These are phyloP conservation scores for Nothophoma quercina DNA, from an alignment of 2,329 filamentous ascomycete species.

Conservation along the genomic window DNA sequence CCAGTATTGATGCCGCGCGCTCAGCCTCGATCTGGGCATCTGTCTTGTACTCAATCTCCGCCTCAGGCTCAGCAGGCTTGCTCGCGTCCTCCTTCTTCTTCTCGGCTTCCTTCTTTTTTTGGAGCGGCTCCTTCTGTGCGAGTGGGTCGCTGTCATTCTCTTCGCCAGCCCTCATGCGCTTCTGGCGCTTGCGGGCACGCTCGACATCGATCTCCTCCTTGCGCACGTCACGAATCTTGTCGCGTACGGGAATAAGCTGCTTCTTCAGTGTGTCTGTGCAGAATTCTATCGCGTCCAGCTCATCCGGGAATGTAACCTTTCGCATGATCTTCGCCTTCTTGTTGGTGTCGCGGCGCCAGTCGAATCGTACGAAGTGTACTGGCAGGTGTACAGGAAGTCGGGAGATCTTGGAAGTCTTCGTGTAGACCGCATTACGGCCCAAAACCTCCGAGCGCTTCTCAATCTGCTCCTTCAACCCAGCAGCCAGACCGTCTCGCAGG, in stretches of 20 bases:
- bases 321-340: slow-evolving; percentile 99
- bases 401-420: slow-evolving; percentile 88
- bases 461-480: slow-evolving; percentile 83
- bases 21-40: slow-evolving; percentile 93
- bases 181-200: slow-evolving; percentile 89
- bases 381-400: slow-evolving; percentile 94
- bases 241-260: slow-evolving; percentile 86
- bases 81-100: slow-evolving; percentile 63
- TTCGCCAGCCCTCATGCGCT: slow-evolving; percentile 67
- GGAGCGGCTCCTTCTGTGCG: slow-evolving; percentile 56
- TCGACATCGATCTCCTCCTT: slow-evolving; percentile 96
- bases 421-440: slow-evolving; percentile 81
- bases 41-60: slow-evolving; percentile 81
- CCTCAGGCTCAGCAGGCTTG: slow-evolving; percentile 64
- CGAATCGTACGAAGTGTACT: slow-evolving; percentile 97
- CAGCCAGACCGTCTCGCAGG: slow-evolving; percentile 83
- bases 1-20: slow-evolving; percentile 74
- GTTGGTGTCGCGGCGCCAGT: slow-evolving; percentile 93
- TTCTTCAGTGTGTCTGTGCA: slow-evolving; percentile 89
- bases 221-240: slow-evolving; percentile 92
- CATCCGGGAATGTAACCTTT: slow-evolving; percentile 94
- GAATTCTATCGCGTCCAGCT: slow-evolving; percentile 92
- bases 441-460: slow-evolving; percentile 86
- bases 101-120: slow-evolving; percentile 59
- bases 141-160: slow-evolving; percentile 57